Evolutionary conservation across 169 alveolate species (phyloP).

Genomic region (Toxoplasma gondii): DNA sequence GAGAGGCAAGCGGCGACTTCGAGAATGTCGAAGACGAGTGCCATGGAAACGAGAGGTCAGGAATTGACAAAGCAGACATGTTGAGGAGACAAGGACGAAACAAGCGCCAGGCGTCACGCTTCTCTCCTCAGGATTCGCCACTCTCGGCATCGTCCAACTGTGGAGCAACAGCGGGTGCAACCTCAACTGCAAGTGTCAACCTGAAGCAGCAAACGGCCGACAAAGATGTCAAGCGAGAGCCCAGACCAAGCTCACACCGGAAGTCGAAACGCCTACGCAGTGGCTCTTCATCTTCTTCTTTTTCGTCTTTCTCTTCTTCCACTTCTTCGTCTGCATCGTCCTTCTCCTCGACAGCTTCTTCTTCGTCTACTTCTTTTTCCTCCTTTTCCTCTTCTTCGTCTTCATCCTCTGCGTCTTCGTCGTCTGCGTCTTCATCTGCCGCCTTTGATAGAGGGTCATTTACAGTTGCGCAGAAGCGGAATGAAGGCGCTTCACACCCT

Average conservation of each 20-base stretch:
- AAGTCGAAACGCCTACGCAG: not conserved
- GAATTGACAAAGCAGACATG: too few relatives aligned
- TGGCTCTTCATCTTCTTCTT: not conserved
- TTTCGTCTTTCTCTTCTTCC: not conserved
- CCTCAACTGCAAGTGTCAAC: too few relatives aligned
- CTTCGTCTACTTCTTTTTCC: not conserved
- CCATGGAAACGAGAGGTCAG: too few relatives aligned
- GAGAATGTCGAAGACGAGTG: too few relatives aligned
- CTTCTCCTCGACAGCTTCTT: not conserved
- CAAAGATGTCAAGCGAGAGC: not conserved
- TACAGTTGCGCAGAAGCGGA: too few relatives aligned
- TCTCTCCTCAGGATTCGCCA: not conserved
- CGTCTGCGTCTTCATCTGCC: not conserved
- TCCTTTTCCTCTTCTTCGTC: not conserved
- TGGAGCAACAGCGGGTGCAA: not conserved
- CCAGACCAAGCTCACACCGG: not conserved
- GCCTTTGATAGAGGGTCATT: too few relatives aligned
- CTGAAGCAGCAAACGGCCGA: not conserved
- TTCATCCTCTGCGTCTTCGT: not conserved
- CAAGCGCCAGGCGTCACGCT: not conserved
- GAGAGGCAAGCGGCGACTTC: too few relatives aligned
- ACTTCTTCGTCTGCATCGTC: not conserved
- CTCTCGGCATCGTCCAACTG: not conserved
- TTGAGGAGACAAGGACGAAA: too few relatives aligned
- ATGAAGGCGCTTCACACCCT: too few relatives aligned